Evolutionary conservation across 129 eudicot genomes (phyloP).

Genomic region (Solidago caesia): DNA sequence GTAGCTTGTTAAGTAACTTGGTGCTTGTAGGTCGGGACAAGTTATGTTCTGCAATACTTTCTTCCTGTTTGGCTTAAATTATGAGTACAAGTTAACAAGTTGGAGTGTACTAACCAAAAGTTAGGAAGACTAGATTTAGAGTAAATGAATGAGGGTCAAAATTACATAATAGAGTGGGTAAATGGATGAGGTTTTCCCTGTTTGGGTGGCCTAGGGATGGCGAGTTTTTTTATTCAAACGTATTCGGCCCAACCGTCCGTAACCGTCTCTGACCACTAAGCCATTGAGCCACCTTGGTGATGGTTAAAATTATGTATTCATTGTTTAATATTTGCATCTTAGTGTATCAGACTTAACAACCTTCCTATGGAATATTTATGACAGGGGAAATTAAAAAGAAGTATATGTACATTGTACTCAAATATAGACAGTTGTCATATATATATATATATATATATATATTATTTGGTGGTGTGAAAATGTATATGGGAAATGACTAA

Average conservation of each 20-base stretch:
- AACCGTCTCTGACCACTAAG: too few species aligned
- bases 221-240: too few species aligned
- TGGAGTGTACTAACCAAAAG: constrained; percentile 13
- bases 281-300: too few species aligned
- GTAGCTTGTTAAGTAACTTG: background rate
- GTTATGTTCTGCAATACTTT: background rate
- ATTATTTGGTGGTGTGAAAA: constrained; percentile 14
- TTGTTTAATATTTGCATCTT: too few species aligned
- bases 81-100: constrained; percentile 15
- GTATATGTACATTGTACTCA: background rate
- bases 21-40: background rate
- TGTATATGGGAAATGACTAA: background rate
- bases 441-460: background rate
- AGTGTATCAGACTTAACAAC: too few species aligned
- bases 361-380: too few species aligned
- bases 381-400: constrained; percentile 2
- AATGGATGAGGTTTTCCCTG: too few species aligned
- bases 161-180: too few species aligned
- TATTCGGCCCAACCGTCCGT: too few species aligned
- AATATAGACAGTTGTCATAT: constrained; percentile 9
- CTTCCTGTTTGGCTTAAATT: background rate
- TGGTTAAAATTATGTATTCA: too few species aligned
- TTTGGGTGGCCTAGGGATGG: too few species aligned
- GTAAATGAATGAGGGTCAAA: too few species aligned
- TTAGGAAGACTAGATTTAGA: constrained; percentile 17